Evolutionary conservation across 768 basidiomycete genomes (phyloP).

Genomic region (Suillus spraguei): DNA sequence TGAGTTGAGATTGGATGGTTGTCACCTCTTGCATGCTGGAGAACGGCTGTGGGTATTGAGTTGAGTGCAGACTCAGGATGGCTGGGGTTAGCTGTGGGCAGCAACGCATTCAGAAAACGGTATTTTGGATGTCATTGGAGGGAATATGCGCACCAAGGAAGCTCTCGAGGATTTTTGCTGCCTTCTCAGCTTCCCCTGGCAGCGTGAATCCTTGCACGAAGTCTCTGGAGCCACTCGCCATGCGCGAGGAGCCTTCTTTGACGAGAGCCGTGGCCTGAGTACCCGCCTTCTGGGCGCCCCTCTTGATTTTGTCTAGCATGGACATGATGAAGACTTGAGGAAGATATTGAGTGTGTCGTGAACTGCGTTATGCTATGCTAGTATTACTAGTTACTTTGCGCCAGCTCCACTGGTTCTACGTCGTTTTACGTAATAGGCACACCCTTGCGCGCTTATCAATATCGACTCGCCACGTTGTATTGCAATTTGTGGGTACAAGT

Average conservation of each 20-base stretch:
- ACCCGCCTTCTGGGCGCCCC: constrained; percentile 80
- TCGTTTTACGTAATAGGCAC: neutral
- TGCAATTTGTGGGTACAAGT: neutral
- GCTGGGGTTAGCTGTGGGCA: constrained; percentile 73
- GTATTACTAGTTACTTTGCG: neutral
- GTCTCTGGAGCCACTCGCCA: constrained; percentile 74
- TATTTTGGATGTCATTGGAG: neutral
- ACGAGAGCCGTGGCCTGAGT: constrained; percentile 79
- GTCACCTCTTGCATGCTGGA: constrained; percentile 86
- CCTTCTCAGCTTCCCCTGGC: constrained; percentile 93
- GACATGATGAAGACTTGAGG: constrained; percentile 37
- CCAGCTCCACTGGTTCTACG: neutral
- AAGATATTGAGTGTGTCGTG: constrained; percentile 1
- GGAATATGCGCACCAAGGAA: constrained; percentile 71
- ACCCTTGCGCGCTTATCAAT: neutral
- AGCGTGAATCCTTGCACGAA: constrained; percentile 86
- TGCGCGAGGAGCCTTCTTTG: constrained; percentile 63
- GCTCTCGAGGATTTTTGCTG: constrained; percentile 85
- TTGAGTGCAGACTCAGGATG: constrained; percentile 91
- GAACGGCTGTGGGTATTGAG: constrained; percentile 88
- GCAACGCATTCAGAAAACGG: constrained; percentile 9
- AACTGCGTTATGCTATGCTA: neutral
- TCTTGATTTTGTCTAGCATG: constrained; percentile 80
- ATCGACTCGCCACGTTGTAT: neutral
- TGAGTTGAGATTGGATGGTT: constrained; percentile 1